These are phyloP conservation scores for Hsuehochloa calcarea DNA, from an alignment of 176 grass and related monocot species.

Conservation along the genomic window DNA sequence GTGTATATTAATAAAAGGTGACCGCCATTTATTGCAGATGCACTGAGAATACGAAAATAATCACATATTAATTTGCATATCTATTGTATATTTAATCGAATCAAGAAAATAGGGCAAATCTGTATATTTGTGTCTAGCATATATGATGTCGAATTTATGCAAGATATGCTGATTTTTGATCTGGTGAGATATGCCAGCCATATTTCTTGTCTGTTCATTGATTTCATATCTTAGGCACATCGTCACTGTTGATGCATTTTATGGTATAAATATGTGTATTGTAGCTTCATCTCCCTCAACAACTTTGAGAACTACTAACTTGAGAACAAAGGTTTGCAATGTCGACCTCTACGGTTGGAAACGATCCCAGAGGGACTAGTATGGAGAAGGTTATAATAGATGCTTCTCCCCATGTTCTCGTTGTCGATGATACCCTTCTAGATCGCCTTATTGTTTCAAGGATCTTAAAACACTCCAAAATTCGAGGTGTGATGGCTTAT, in stretches of 20 bases:
- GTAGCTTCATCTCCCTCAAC: too few species aligned
- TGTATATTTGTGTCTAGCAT: background rate
- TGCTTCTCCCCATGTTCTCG: background rate
- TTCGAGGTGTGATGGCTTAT: background rate
- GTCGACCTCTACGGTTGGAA: background rate
- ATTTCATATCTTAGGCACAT: conserved; percentile 1
- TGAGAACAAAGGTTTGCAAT: background rate
- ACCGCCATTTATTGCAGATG: background rate
- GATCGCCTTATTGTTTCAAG: background rate
- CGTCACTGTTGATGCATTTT: too few species aligned
- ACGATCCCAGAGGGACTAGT: background rate
- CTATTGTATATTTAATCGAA: background rate
- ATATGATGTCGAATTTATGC: background rate
- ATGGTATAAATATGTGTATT: background rate
- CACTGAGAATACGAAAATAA: background rate
- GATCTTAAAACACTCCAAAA: background rate
- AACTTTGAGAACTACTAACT: background rate
- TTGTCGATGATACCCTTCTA: background rate
- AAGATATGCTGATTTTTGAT: background rate
- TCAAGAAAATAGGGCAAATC: background rate
- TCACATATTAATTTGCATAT: background rate
- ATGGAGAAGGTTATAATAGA: background rate
- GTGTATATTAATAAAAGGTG: background rate
- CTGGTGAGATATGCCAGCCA: background rate
- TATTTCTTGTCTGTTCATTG: background rate